Base-by-base conservation (phyloP, 192 early-diverging fungal genomes). In the Chytriomyces confervae region DNA sequence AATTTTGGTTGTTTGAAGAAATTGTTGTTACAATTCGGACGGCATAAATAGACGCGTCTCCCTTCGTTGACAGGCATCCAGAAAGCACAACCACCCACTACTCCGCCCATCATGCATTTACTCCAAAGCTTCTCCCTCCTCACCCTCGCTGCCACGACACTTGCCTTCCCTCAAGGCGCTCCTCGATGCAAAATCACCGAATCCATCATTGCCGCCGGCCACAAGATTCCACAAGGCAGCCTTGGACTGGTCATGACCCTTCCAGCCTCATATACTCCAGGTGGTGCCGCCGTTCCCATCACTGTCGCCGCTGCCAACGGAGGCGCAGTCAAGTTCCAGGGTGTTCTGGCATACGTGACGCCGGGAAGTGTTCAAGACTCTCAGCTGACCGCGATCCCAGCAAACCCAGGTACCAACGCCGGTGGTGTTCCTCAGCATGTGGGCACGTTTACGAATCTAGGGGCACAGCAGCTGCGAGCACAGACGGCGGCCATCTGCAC, bases 331-430 rank as follows among this genome's bases (percentile, higher is more conserved):
- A 36, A 36, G 36, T 67, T 66, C 62, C 8, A 18, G 20, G 82
- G 82, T 16, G 62, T 80, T 43, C 75, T 83, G n/a, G 76, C 76
- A 61, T 83, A 83, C 69, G 78, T 71, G 11, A 80, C 78, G 10
- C 46, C 75, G 20, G 82, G 78, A 11, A 46, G 62, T 18, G 62
- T 51, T 23, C 23, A 62, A 9, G 81, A 82, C 51, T 72, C 64
- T 29, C 29, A 27, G 9, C 20, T 75, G 61, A 49, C 46, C 5
- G 73, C 73, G 63, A 47, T n/a, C 44, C 43, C 67, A 13, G 20
- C 18, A 3, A 75, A 66, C 20, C 13, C 7, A 24, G 24, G 13
- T 7, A 29, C 13, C 20, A 18, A 18, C 10, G 43, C 1, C 11
- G 48, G 48, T 0, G 36, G 36, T 36, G 36, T 36, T 36, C 36